These are phyloP conservation scores for Nitzschia inconspicua DNA, from an alignment of 108 stramenopile genomes.

Conservation along the genomic window DNA sequence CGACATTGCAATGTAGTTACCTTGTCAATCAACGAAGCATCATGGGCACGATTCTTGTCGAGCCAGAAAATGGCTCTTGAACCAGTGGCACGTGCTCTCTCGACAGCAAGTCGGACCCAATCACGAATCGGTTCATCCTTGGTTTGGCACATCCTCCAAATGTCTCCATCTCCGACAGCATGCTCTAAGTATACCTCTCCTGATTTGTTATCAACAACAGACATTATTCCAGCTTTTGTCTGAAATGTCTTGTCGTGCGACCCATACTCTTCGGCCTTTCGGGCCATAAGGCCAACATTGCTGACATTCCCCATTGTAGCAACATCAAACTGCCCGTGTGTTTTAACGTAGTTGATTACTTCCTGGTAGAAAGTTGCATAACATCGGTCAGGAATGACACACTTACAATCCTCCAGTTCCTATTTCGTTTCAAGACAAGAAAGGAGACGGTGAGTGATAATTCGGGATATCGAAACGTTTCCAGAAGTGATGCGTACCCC, in stretches of 20 bases:
- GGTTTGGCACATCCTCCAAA: slow-evolving; percentile 94
- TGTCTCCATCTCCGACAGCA: slow-evolving; percentile 79
- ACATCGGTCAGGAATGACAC: slow-evolving; percentile 87
- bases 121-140: slow-evolving; percentile 90
- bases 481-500: slow-evolving; percentile 14
- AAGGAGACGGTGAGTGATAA: too few relatives aligned
- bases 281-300: slow-evolving; percentile 93
- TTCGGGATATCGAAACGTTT: too few relatives aligned
- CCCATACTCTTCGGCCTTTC: slow-evolving; percentile 93
- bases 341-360: slow-evolving; percentile 81
- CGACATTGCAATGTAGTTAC: too few relatives aligned
- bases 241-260: slow-evolving; percentile 94
- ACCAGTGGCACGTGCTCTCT: slow-evolving; percentile 78
- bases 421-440: not conserved
- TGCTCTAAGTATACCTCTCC: slow-evolving; percentile 78
- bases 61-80: slow-evolving; percentile 88
- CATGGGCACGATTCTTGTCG: slow-evolving; percentile 88
- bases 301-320: slow-evolving; percentile 57
- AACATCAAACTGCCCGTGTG: slow-evolving; percentile 80
- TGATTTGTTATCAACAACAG: slow-evolving; percentile 73
- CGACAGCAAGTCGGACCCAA: slow-evolving; percentile 89
- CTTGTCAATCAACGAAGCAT: slow-evolving; percentile 76
- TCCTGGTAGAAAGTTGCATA: slow-evolving; percentile 93
- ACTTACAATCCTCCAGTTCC: slow-evolving; percentile 91
- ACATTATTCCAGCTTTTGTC: slow-evolving; percentile 66